phyloP scores from a whole-genome alignment of 345 rosid genomes.

The Eucalyptus virginea region DNA sequence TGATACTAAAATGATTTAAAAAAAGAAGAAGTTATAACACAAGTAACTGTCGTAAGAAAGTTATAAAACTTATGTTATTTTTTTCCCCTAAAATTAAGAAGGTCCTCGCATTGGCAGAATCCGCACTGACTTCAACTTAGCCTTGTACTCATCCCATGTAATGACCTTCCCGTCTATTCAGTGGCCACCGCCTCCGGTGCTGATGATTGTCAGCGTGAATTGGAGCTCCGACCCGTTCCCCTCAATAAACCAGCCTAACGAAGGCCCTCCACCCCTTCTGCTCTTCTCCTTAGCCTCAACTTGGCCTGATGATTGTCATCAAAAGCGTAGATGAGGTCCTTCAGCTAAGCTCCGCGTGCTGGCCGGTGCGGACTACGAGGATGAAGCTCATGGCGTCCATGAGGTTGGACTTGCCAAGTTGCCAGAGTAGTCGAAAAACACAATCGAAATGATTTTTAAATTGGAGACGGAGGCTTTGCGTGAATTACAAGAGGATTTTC shows the following conservation, averaged over 20 bases:
- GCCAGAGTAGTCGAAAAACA: too few relatives aligned
- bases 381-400: slow-evolving; percentile 98
- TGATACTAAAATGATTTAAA: too few relatives aligned
- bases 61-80: too few relatives aligned
- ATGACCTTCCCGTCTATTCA: slow-evolving; percentile 62
- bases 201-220: slow-evolving; percentile 62
- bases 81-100: neutral
- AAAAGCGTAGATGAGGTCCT: slow-evolving; percentile 81
- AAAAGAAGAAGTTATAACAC: too few relatives aligned
- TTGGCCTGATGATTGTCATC: slow-evolving; percentile 24
- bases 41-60: too few relatives aligned
- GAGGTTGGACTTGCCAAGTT: slow-evolving; percentile 70
- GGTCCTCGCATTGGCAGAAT: slow-evolving; percentile 93
- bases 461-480: too few relatives aligned
- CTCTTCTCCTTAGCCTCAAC: slow-evolving; percentile 37
- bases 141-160: slow-evolving; percentile 81
- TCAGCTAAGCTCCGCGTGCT: slow-evolving; percentile 85
- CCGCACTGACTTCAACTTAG: slow-evolving; percentile 44
- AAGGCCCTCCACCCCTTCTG: slow-evolving; percentile 77
- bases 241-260: slow-evolving; percentile 60
- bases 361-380: slow-evolving; percentile 85
- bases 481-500: too few relatives aligned
- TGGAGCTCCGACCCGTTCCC: slow-evolving; percentile 61
- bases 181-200: slow-evolving; percentile 74
- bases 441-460: too few relatives aligned